phyloP scores from a whole-genome alignment of 1,139 yeast genomes.

The Candida albicans region DNA sequence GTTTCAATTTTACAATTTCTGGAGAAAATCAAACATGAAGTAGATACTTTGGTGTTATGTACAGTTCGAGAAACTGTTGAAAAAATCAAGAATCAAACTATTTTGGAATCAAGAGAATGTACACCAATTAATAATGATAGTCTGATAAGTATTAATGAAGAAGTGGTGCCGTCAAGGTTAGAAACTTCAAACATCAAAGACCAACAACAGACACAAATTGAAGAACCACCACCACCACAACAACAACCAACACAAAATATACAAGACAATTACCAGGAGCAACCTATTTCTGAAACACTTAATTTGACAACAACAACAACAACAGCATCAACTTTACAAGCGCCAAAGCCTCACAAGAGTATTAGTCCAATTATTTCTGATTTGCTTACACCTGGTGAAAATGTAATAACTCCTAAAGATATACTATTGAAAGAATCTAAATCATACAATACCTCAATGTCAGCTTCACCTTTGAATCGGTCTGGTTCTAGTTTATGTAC shows the following conservation, averaged over 20 bases:
- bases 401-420: slow-evolving; percentile 42
- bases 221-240: slow-evolving; percentile 12
- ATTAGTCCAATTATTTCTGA: slow-evolving; percentile 28
- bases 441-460: slow-evolving; percentile 16
- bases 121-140: slow-evolving; percentile 8
- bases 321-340: slow-evolving; percentile 29
- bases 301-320: slow-evolving; percentile 26
- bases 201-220: too few relatives aligned
- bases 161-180: slow-evolving; percentile 3
- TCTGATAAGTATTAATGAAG: slow-evolving; percentile 8
- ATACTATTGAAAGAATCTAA: slow-evolving; percentile 23
- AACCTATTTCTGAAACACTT: not conserved
- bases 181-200: too few relatives aligned
- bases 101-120: slow-evolving; percentile 10
- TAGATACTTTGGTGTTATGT: slow-evolving; percentile 67
- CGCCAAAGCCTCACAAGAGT: slow-evolving; percentile 37
- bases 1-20: slow-evolving; percentile 77
- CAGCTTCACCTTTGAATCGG: slow-evolving; percentile 11
- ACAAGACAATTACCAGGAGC: not conserved
- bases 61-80: slow-evolving; percentile 67
- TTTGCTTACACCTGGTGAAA: slow-evolving; percentile 35
- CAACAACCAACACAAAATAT: slow-evolving; percentile 8
- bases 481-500: slow-evolving; percentile 14
- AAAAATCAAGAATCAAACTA: slow-evolving; percentile 46
- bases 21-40: slow-evolving; percentile 79